Evolutionary conservation across 225 moss, liverwort and hornwort species (phyloP), one percentile per base, ranked within the genome.

Genomic region (Pleurozium schreberi): DNA sequence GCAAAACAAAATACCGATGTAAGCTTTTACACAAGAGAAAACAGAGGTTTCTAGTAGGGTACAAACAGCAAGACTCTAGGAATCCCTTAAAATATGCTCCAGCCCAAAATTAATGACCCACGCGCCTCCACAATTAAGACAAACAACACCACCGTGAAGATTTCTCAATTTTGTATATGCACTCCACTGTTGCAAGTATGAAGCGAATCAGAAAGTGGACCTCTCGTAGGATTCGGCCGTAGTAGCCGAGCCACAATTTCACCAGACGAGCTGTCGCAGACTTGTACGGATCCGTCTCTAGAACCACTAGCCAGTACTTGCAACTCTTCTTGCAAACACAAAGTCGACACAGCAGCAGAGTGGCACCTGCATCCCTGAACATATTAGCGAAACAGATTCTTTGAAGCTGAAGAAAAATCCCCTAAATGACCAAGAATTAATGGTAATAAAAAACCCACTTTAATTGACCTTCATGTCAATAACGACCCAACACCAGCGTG

Each of bases 241-340:
- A 95, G 87, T 58, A 97, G 88, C 61, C 91, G 91, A 59, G 79
- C 90, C 84, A 96, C 89, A 68, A 92, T 89, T 92, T 94, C 94
- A 63, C 98, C 98, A 86, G 94, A 94, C 57, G 89, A 90, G 70
- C 88, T 93, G 88, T 97, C 97, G 88, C 90, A 97, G 59, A 97
- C 77, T 86, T 95, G 91, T 82, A 98, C 92, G 31, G 93, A 96
- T 75, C 98, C 98, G 84, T 96, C 95, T 89, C 90, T 90, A 31
- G 96, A 97, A 53, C 95, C 96, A 92, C 88, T 97, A 59, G 95
- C 98, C 65, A 98, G 89, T 31, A 93, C 85, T 86, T 94, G 93
- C 87, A 91, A 90, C 84, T 89, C 93, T 80, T 89, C 90, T 87
- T 95, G 91, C 82, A 94, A 87, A 22, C 93, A 93, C 85, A 97